These are phyloP conservation scores for Alternaria solani DNA, from an alignment of 2,329 filamentous ascomycete genomes.

Conservation along the genomic window DNA sequence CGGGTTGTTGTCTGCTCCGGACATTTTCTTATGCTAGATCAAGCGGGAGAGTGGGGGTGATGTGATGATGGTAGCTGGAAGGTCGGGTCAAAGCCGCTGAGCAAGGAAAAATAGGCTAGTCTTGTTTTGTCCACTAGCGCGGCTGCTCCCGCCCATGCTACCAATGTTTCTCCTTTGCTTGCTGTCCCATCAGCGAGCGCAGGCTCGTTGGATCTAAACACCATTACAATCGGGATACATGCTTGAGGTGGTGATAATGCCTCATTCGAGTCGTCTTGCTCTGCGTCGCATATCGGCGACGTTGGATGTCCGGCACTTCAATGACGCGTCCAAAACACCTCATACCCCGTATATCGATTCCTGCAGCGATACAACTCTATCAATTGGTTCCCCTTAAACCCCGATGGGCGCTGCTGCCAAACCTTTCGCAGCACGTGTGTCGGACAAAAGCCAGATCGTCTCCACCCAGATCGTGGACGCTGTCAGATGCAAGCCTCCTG, in stretches of 20 bases:
- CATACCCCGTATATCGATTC: slow-evolving; percentile 1
- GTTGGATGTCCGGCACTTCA: slow-evolving; percentile 3
- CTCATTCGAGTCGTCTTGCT: background rate
- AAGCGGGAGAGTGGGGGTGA: slow-evolving; percentile 6
- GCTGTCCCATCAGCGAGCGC: background rate
- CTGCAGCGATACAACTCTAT: background rate
- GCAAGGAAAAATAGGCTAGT: slow-evolving; percentile 15
- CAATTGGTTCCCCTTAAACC: background rate
- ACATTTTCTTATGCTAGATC: background rate
- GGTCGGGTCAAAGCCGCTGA: slow-evolving; percentile 3
- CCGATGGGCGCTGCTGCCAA: background rate
- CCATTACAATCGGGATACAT: background rate
- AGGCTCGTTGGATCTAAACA: slow-evolving; percentile 7
- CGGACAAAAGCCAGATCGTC: background rate
- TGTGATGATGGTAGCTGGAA: slow-evolving; percentile 9
- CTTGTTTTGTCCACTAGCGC: slow-evolving; percentile 16
- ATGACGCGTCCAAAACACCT: slow-evolving; percentile 10
- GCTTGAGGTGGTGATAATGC: background rate
- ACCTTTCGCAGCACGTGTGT: slow-evolving; percentile 7
- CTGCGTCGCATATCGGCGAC: slow-evolving; percentile 9
- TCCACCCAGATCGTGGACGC: slow-evolving; percentile 3
- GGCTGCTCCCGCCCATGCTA: slow-evolving; percentile 7
- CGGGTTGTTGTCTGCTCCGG: slow-evolving; percentile 28
- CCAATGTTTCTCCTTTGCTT: background rate
- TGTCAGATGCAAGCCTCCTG: slow-evolving; percentile 7